These are phyloP conservation scores for Fraxinus dipetala DNA, from an alignment of 305 asterid genomes.

Conservation along the genomic window DNA sequence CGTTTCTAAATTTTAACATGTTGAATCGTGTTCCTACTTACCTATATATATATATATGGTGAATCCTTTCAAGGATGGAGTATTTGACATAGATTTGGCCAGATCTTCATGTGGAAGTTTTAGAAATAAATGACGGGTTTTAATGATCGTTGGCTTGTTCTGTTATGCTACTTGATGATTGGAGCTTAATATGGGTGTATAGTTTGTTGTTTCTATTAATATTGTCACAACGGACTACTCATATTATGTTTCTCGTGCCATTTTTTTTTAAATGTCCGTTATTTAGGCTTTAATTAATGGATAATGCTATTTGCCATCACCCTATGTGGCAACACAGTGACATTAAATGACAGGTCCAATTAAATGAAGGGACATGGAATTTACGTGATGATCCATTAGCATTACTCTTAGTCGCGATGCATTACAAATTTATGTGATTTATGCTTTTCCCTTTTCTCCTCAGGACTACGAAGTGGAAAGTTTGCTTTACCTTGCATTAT, in stretches of 20 bases:
- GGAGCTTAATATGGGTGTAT: background rate
- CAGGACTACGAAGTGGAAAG: slow-evolving; percentile 28
- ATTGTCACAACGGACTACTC: background rate
- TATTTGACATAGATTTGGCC: background rate
- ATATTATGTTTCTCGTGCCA: background rate
- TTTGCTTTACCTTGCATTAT: slow-evolving; percentile 19
- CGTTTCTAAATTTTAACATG: background rate
- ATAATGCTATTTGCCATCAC: background rate
- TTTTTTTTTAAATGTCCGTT: background rate
- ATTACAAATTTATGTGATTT: slow-evolving; percentile 10
- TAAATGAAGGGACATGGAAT: background rate
- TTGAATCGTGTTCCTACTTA: background rate
- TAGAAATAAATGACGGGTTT: background rate
- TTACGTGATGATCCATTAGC: background rate
- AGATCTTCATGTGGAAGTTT: background rate
- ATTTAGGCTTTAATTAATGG: background rate
- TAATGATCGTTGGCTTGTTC: background rate
- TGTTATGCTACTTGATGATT: background rate
- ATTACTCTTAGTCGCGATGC: background rate
- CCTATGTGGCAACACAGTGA: background rate
- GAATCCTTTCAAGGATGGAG: background rate
- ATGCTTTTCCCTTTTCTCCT: slow-evolving; percentile 11
- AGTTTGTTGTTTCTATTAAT: background rate
- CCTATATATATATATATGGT: too few relatives aligned
- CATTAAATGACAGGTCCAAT: background rate